Conservation (phyloP, 768 basidiomycete species). For the Podaxis pistillaris region DNA sequence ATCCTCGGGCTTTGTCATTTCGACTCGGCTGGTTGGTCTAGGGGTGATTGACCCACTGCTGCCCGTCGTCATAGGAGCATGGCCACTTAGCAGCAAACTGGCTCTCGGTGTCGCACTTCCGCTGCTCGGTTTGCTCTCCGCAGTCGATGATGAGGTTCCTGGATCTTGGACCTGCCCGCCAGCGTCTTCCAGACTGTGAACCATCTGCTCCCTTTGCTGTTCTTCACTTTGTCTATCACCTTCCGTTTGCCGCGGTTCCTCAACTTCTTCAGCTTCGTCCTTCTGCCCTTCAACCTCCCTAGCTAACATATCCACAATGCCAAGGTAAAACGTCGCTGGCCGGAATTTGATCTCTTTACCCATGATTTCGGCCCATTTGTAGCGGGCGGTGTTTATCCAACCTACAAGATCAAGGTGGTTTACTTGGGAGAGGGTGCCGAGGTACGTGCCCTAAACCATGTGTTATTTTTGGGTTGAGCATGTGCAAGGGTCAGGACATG, state of each 20-base stretch:
- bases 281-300: slow-evolving; percentile 65
- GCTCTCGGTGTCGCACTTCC: not conserved
- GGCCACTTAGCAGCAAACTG: not conserved
- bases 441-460: slow-evolving; percentile 75
- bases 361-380: slow-evolving; percentile 85
- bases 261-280: not conserved
- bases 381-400: slow-evolving; percentile 88
- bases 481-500: not conserved
- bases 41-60: not conserved
- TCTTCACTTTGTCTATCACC: not conserved
- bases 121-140: not conserved
- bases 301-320: slow-evolving; percentile 77
- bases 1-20: not conserved
- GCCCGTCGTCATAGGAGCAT: not conserved
- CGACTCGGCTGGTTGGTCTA: not conserved
- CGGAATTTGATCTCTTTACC: slow-evolving; percentile 91
- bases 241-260: not conserved
- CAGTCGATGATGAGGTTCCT: not conserved
- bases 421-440: slow-evolving; percentile 88
- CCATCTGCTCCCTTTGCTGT: slow-evolving; percentile 23
- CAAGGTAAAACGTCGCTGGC: slow-evolving; percentile 88
- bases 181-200: slow-evolving; percentile 23
- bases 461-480: not conserved
- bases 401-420: slow-evolving; percentile 93
- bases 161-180: slow-evolving; percentile 17